A percentile compares a stretch with the other conserved stretches of the same genome.
These are phyloP conservation scores for Clathrus columnatus DNA, from an alignment of 768 basidiomycete species.

Conservation along the genomic window DNA sequence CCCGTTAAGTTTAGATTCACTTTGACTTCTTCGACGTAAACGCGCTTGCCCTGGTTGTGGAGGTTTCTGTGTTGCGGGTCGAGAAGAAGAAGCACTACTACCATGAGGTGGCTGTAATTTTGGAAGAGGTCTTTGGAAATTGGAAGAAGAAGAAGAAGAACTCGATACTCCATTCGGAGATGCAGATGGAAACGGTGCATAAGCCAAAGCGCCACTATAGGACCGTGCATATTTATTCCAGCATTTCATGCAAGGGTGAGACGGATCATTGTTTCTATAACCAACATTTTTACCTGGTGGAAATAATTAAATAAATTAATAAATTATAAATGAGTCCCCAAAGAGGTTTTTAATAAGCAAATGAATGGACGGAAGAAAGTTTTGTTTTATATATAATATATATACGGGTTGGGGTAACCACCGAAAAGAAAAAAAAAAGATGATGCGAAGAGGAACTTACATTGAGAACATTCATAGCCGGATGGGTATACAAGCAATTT, in stretches of 20 bases:
- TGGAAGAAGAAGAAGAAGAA: constrained; percentile 12
- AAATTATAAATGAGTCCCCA: not conserved
- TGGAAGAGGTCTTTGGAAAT: constrained; percentile 33
- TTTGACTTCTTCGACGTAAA: not conserved
- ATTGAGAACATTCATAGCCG: constrained; percentile 58
- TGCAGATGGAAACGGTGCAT: constrained; percentile 30
- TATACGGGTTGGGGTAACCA: not conserved
- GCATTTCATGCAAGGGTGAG: constrained; percentile 61
- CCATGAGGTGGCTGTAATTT: constrained; percentile 17
- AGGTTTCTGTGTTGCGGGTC: not conserved
- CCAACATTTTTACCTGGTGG: constrained; percentile 61
- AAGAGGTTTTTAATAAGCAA: not conserved
- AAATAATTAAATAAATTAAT: not conserved
- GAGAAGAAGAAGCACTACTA: not conserved
- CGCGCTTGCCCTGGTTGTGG: not conserved
- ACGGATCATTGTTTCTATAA: constrained; percentile 60
- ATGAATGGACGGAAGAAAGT: not conserved
- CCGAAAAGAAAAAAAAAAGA: not conserved
- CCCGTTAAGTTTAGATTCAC: not conserved
- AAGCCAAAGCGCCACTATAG: constrained; percentile 52
- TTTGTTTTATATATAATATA: not conserved
- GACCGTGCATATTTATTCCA: constrained; percentile 62
- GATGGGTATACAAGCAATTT: constrained; percentile 61
- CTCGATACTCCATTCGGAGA: constrained; percentile 18
- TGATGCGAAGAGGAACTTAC: constrained; percentile 30